Evolutionary conservation across 768 basidiomycete genomes (phyloP).

Genomic region (Macrolepiota fuliginosa): DNA sequence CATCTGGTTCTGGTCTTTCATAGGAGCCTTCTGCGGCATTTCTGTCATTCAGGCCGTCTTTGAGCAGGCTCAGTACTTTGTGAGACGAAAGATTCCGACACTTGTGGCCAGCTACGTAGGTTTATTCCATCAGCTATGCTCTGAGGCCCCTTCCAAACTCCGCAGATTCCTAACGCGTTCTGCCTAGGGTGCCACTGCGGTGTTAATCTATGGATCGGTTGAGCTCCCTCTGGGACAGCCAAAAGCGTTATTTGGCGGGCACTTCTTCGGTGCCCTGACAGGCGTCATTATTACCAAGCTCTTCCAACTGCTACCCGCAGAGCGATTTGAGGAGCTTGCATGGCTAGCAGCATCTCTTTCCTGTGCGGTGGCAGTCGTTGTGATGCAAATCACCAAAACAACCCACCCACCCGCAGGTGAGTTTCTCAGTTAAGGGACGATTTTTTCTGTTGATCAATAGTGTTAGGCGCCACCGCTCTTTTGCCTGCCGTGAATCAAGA

Average conservation of each 20-base stretch:
- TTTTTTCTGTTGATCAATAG: not conserved
- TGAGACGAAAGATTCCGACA: slow-evolving; percentile 39
- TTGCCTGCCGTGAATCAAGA: slow-evolving; percentile 42
- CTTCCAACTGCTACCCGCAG: slow-evolving; percentile 42
- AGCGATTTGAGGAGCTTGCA: slow-evolving; percentile 39
- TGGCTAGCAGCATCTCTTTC: slow-evolving; percentile 51
- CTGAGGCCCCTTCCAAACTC: not conserved
- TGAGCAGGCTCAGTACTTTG: slow-evolving; percentile 45
- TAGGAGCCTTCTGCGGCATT: slow-evolving; percentile 50
- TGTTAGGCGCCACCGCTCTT: slow-evolving; percentile 48
- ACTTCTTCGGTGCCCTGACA: slow-evolving; percentile 46
- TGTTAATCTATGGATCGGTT: slow-evolving; percentile 51
- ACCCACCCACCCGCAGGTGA: slow-evolving; percentile 54
- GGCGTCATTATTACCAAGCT: slow-evolving; percentile 53
- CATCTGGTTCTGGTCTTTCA: slow-evolving; percentile 50
- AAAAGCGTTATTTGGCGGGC: slow-evolving; percentile 47
- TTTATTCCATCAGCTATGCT: not conserved
- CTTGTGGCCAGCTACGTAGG: slow-evolving; percentile 49
- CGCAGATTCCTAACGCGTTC: not conserved
- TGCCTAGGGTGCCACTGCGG: slow-evolving; percentile 50
- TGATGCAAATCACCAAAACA: slow-evolving; percentile 52
- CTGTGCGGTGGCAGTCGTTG: slow-evolving; percentile 37
- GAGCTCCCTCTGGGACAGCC: slow-evolving; percentile 55
- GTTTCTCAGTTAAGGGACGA: not conserved
- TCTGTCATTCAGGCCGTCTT: slow-evolving; percentile 50